Evolutionary conservation across 805 yeast genomes (phyloP), one percentile per base, ranked within the genome.

Genomic region (Yamadazyma ubonensis): DNA sequence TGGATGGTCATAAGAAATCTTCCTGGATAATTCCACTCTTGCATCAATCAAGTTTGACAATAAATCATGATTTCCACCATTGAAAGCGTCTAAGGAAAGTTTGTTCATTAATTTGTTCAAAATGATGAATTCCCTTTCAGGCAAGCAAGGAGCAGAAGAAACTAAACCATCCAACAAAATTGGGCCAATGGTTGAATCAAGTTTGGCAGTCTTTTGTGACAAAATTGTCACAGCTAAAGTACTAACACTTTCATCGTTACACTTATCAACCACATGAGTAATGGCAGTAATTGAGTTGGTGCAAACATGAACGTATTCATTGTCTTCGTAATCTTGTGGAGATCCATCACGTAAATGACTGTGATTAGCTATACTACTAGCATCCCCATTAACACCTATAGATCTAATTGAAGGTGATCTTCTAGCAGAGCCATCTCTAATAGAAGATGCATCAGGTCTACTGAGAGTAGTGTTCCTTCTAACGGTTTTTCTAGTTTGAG

Each of bases 191-290:
- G 75, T 74, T 11, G 76, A 63, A 14, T 81, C 74, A 14, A 62
- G 37, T 58, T 58, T 60, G 29, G 64, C 69, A 4, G 81, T 67
- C 54, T 89, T 90, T 57, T 90, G 97, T 10, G 86, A 78, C 41
- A 93, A 70, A 27, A 93, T 80, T 0, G 96, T 83, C 10, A 86
- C 80, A 0, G 95, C 81, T 48, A 93, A 71, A 3, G 85, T 81
- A 12, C 85, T 78, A 21, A 91, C 83, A 12, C 86, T 75, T 41
- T 78, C 80, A 48, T 85, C 93, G 31, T 77, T 73, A 52, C 86
- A 83, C 22, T 71, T 69, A 19, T 76, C 73, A 0, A 90, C 79
- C 28, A 90, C 75, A 34, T 79, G 79, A 31, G 80, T 73, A 6
- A 83, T 75, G 0, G 95, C 81, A 6, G 76, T 71, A 14, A 88